Percentiles rank a stretch among this genome's conserved stretches.
phyloP scores from a whole-genome alignment of 2,329 filamentous ascomycete genomes.

The Aspergillus tamarii region DNA sequence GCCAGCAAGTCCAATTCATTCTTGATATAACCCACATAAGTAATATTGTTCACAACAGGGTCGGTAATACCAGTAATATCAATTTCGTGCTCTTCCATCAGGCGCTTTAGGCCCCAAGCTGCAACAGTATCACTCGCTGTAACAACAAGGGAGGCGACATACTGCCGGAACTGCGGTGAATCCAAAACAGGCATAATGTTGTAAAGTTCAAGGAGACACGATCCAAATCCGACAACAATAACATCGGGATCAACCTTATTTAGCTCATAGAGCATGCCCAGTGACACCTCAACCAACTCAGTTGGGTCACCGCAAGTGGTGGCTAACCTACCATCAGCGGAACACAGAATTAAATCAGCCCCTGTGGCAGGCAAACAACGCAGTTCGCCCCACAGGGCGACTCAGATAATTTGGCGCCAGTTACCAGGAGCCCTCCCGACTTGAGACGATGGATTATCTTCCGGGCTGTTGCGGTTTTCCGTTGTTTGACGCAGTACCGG shows the following conservation, averaged over 20 bases:
- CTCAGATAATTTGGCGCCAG: neutral
- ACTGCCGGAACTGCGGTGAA: neutral
- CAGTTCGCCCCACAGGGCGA: neutral
- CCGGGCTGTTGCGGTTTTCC: neutral
- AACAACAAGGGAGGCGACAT: neutral
- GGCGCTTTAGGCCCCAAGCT: neutral
- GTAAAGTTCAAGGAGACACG: neutral
- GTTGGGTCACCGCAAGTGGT: neutral
- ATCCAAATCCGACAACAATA: neutral
- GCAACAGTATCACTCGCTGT: neutral
- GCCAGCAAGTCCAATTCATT: neutral
- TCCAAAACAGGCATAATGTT: neutral
- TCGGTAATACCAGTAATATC: neutral
- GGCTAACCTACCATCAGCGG: neutral
- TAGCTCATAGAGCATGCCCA: neutral
- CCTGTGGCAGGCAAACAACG: neutral
- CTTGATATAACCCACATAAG: neutral
- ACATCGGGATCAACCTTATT: neutral
- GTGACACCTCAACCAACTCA: neutral
- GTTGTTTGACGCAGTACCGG: neutral
- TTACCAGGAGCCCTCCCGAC: neutral
- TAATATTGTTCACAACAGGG: neutral
- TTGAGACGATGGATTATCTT: neutral
- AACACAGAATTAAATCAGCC: neutral
- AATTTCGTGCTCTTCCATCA: neutral